Base-by-base conservation (phyloP, 371 early-diverging fungal genomes). In the Mortierella sp. region DNA sequence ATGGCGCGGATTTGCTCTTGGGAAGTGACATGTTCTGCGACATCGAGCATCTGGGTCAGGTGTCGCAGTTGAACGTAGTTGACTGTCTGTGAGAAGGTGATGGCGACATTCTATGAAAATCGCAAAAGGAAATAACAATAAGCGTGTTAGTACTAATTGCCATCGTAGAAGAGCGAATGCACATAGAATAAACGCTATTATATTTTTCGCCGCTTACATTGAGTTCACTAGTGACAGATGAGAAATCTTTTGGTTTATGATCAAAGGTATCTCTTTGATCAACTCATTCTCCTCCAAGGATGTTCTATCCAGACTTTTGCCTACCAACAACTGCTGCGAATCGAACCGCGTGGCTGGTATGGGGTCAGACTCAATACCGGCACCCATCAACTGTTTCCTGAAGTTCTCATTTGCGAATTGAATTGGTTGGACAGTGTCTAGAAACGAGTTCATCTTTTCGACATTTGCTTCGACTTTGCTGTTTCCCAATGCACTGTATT, bases 31-130 rank as follows among this genome's bases (percentile, higher is more conserved):
- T 79, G 79, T 59, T 79, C 79, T 1, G 70, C 79, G 3, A 68
- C 74, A 55, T 79, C 74, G 21, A 79, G 74, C 58, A 74, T 47
- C 58, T 79, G 79, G 10, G 74, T 79, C 74, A 79, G 32, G 48
- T 70, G 74, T 19, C 74, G 74, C 11, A 79, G 65, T 8, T 79
- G 79, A 11, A 74, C 68, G 43, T 74, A 74, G 61, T 79, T 79
- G 67, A 79, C 57, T 4, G 79, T 74, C 33, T 79, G 79, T 1
- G 79, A 79, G 48, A 79, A 74, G 4, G 79, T 74, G 22, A 79
- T 74, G 11, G 74, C 63, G 32, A 50, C 65, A 41, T 79, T 74
- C 74, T 79, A 19, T n/a, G 10, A 43, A 16, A 43, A 22, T 0
- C 22, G 52, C 22, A 52, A 22, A 16, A 19, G 16, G 3, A 19